Evolutionary conservation across 257 asterid species (phyloP).

Genomic region (Perilla frutescens): DNA sequence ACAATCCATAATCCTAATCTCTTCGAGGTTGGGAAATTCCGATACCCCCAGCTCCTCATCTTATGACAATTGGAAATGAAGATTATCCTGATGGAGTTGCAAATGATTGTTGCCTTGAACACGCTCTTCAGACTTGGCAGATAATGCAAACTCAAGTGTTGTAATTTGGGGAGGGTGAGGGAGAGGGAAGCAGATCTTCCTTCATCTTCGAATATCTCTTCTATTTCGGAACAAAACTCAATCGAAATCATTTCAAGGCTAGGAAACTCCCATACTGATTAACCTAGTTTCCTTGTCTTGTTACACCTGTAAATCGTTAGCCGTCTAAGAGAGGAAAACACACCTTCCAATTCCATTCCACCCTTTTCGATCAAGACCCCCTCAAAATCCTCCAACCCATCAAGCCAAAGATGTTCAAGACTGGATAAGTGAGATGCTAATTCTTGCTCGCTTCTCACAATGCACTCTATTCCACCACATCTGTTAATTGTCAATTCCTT

Average conservation of each 20-base stretch:
- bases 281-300: background rate
- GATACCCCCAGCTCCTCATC: no score
- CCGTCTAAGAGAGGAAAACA: background rate
- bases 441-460: background rate
- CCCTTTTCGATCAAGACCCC: no score
- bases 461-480: slow-evolving; percentile 13
- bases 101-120: background rate
- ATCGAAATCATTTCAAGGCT: background rate
- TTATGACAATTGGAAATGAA: no score
- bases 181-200: background rate
- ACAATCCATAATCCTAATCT: no score
- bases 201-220: slow-evolving; percentile 12
- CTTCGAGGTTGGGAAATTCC: no score
- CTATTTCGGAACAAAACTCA: background rate
- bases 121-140: background rate
- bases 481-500: no score
- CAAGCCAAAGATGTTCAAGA: no score
- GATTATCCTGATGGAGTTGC: no score
- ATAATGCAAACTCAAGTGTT: background rate
- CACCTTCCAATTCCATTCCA: no score
- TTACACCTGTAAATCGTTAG: no score
- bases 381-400: no score
- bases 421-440: no score
- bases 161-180: background rate
- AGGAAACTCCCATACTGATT: background rate